Base-by-base conservation (phyloP, 23 red algal genomes). In the Cyanidioschyzon merolae region DNA sequence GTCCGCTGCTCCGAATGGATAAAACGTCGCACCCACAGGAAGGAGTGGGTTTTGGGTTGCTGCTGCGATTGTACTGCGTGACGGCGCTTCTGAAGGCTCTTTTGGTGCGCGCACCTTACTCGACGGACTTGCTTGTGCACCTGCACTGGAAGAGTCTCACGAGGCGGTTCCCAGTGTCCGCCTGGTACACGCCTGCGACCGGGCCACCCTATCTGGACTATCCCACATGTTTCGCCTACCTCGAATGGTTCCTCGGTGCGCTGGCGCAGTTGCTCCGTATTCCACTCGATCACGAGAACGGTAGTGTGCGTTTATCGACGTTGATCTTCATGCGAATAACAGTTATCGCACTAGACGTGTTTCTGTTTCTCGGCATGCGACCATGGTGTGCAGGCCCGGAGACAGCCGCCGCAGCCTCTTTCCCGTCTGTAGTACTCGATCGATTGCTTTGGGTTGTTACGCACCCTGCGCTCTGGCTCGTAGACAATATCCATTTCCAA, bases 401-500 rank as follows among this genome's bases (percentile, higher is more conserved):
- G 68, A 18, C 45, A 1, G 31, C 2, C 16, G 32, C 29, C 24
- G 37, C n/a, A 26, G 31, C 1, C 75, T 76, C 57, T 29, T 77
- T 34, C 54, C 26, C 1, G 17, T 75, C 27, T 17, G 7, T 7
- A n/a, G 29, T 29, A 34, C 36, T 31, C 2, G 29, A 77, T 7
- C 40, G 25, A 30, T 7, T 50, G 29, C 24, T 36, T 39, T 58
- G 40, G 40, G 75, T 77, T 3, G 18, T 30, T 24, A 39, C 37
- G 21, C 75, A 77, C 58, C 83, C 83, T 31, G 87, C 80, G 75
- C 57, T 96, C 34, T 86, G 76, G 7, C 45, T 96, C 17, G 87
- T 96, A 41, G 92, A 96, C 45, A 79, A 96, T 76, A 87, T 96
- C 57, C 92, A 96, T 58, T 96, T 96, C 75, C 92, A 96, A 58